Conservation (phyloP, 2,329 filamentous ascomycete genomes). For the Botrytis deweyae region DNA sequence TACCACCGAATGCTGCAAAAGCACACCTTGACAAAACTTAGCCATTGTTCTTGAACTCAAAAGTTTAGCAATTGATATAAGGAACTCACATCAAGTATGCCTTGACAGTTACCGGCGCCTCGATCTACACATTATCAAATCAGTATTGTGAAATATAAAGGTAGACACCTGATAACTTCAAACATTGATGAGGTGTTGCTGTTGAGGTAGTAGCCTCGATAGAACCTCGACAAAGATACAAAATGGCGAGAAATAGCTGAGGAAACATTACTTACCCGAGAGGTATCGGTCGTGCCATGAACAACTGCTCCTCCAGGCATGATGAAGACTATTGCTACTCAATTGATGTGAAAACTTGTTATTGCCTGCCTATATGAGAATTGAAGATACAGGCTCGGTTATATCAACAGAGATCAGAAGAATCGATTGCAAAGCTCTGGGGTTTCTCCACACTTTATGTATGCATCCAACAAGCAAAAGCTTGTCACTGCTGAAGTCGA, state of each 20-base stretch:
- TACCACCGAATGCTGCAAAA: conserved; percentile 62
- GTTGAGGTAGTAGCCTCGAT: neutral
- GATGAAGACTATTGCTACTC: conserved; percentile 15
- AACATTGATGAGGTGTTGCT: neutral
- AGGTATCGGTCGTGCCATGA: conserved; percentile 23
- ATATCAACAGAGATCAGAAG: conserved; percentile 9
- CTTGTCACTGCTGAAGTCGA: neutral
- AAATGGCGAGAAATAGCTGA: neutral
- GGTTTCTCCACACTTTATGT: conserved; percentile 14
- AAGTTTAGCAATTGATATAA: neutral
- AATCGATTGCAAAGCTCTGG: neutral
- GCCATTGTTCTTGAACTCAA: neutral
- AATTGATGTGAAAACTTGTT: conserved; percentile 2
- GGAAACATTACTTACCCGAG: conserved; percentile 18
- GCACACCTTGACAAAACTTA: conserved; percentile 47
- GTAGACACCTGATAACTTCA: neutral
- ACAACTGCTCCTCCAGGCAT: conserved; percentile 23
- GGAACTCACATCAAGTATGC: conserved; percentile 18
- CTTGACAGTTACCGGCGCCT: conserved; percentile 17
- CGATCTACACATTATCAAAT: conserved; percentile 1
- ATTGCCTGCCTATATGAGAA: conserved; percentile 3
- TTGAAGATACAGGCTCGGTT: conserved; percentile 7
- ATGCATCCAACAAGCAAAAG: neutral
- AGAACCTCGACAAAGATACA: neutral
- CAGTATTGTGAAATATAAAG: neutral